Evolutionary conservation across 495 filamentous ascomycete species (phyloP), one percentile per base, ranked within the genome.

Genomic region (Ascodesmis nigricans): DNA sequence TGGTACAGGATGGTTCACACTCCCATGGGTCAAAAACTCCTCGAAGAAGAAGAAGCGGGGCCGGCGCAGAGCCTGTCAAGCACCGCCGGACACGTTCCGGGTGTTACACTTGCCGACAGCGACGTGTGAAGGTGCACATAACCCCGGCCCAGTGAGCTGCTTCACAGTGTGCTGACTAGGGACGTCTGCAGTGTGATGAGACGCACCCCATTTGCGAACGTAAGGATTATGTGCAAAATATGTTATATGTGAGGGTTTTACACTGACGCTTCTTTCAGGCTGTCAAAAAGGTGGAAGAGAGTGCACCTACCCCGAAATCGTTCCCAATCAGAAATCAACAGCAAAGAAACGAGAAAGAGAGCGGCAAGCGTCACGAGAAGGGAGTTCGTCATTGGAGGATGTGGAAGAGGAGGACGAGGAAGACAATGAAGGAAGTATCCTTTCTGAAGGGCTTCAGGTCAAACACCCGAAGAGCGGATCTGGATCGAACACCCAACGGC

Each of bases 61-160:
- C 65, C 3, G 65, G 69, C 10, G 52, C 63, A 10, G 83, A 92
- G 36, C 73, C 78, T 44, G 76, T 91, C 45, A 97, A 93, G 53
- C 84, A 93, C 48, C 75, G 83, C 31, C 72, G 87, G 40, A 93
- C 87, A 29, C 64, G 87, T 42, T 91, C 78, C 38, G 87, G 87
- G 21, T 97, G 87, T 57, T 91, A 76, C 55, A 97, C 87, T 9
- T 97, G 87, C 52, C 69, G 87, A 46, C 68, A 70, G 38, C 67
- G 87, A 29, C 65, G 87, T 43, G 81, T 97, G 36, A 97, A 97
- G 69, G 78, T 79, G 63, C 10, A 8, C 31, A 20, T 38, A 29
- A 36, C 39, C 21, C 33, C 15, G 10, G 15, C 21, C 20, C 22
- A 9, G 6, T 10, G 5, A 10, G n/a, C 19, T 29, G 30, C 42